Evolutionary conservation across 495 filamentous ascomycete species (phyloP), one percentile per base, ranked within the genome.

Genomic region (Cercophora sp.): DNA sequence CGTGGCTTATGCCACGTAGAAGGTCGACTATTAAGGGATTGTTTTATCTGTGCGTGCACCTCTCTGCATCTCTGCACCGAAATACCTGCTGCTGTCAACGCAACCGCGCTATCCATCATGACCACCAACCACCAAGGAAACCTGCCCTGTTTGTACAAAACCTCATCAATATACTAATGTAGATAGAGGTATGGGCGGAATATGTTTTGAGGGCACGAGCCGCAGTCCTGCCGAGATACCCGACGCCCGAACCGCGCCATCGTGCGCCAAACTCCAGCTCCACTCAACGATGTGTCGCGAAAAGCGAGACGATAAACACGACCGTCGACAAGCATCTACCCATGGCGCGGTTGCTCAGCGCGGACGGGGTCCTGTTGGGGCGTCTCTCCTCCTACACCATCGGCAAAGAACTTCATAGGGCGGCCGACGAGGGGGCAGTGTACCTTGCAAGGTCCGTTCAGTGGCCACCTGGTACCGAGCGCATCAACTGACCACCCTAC

Each of bases 371-470:
- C 31, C 48, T 57, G 25, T 23, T 48, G 18, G 55, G 55, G 16
- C 48, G 49, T 48, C 48, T 52, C 44, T 57, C 55, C 20, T 23
- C 32, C 29, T 57, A 52, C 37, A 48, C 43, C 19, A 55, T 55
- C 37, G 25, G 25, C 35, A 54, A 58, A 32, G 55, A 58, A 27
- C 36, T 58, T 25, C 40, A 58, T 29, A 49, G 40, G 55, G 32
- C 55, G 37, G 44, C 42, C 13, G 50, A 58, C 22, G 57, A 59
- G 49, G 65, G 66, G 39, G 56, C 57, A 24, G 61, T 72, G 49
- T 71, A 66, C 62, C 62, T 68, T 34, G 71, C 69, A 52, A 66
- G 46, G 69, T 69, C 36, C 42, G 59, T 45, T 47, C 63, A 44
- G 61, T 54, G 61, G 11, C 18, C 23, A 20, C n/a, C 20, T 18